Conservation (phyloP, 345 rosid genomes). For the Eucalyptus microcorys region DNA sequence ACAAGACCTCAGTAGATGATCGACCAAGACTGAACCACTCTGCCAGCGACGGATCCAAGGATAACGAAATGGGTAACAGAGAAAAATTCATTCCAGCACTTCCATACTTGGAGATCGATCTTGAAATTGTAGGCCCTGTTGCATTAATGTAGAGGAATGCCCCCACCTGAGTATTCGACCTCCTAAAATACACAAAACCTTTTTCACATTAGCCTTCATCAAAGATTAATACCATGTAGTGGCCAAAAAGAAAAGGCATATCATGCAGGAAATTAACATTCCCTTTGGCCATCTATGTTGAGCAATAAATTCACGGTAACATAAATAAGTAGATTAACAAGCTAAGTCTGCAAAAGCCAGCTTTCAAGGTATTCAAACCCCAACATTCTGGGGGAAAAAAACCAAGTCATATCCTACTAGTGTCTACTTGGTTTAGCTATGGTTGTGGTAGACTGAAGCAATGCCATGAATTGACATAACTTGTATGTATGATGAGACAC, state of each 20-base stretch:
- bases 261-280: neutral
- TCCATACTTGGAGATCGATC: neutral
- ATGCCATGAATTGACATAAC: neutral
- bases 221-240: neutral
- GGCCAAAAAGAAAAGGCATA: neutral
- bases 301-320: neutral
- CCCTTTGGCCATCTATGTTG: neutral
- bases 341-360: neutral
- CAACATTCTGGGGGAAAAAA: neutral
- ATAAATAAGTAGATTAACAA: neutral
- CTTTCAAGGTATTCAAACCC: neutral
- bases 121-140: neutral
- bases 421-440: neutral
- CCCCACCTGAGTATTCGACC: constrained; percentile 91
- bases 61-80: neutral
- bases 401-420: neutral
- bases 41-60: neutral
- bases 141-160: constrained; percentile 32
- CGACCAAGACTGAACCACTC: neutral
- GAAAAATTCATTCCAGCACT: neutral
- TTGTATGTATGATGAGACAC: neutral
- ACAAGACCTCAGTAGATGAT: neutral
- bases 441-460: neutral
- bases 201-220: neutral
- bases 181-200: constrained; percentile 32